Evolutionary conservation across 768 basidiomycete genomes (phyloP).

Genomic region (Leccinum ochraceum): DNA sequence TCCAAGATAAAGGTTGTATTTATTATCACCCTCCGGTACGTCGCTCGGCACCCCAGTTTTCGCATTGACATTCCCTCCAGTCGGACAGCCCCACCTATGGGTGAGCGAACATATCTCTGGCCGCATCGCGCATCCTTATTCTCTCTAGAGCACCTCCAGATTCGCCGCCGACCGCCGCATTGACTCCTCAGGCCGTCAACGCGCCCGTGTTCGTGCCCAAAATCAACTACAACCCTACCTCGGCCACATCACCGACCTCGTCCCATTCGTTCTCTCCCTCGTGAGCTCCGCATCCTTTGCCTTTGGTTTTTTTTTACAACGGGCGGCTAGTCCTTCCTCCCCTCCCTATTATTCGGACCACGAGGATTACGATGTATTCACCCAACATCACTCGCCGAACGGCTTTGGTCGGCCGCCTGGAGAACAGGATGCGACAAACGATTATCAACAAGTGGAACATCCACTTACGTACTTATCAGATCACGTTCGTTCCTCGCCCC

Average conservation of each 20-base stretch:
- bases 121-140: slow-evolving; percentile 6
- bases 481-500: slow-evolving; percentile 20
- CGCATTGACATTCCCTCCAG: slow-evolving; percentile 23
- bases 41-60: slow-evolving; percentile 2
- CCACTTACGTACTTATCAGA: slow-evolving; percentile 23
- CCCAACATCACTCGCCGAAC: slow-evolving; percentile 10
- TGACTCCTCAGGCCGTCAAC: slow-evolving; percentile 70
- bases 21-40: slow-evolving; percentile 78
- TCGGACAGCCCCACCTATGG: slow-evolving; percentile 21
- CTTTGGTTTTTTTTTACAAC: slow-evolving; percentile 6
- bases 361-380: slow-evolving; percentile 42
- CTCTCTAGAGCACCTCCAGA: slow-evolving; percentile 41
- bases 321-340: slow-evolving; percentile 26
- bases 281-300: slow-evolving; percentile 15
- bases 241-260: slow-evolving; percentile 14
- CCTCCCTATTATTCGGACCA: slow-evolving; percentile 33
- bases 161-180: slow-evolving; percentile 42
- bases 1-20: slow-evolving; percentile 81
- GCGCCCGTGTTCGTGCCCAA: slow-evolving; percentile 87
- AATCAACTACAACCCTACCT: slow-evolving; percentile 44
- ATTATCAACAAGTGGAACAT: slow-evolving; percentile 27
- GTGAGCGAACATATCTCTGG: slow-evolving; percentile 23
- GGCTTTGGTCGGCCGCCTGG: slow-evolving; percentile 11
- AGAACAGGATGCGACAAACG: slow-evolving; percentile 15
- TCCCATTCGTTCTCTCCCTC: slow-evolving; percentile 34